These are phyloP conservation scores for Zelonia costaricensis DNA, from an alignment of 208 protist genomes.

Conservation along the genomic window DNA sequence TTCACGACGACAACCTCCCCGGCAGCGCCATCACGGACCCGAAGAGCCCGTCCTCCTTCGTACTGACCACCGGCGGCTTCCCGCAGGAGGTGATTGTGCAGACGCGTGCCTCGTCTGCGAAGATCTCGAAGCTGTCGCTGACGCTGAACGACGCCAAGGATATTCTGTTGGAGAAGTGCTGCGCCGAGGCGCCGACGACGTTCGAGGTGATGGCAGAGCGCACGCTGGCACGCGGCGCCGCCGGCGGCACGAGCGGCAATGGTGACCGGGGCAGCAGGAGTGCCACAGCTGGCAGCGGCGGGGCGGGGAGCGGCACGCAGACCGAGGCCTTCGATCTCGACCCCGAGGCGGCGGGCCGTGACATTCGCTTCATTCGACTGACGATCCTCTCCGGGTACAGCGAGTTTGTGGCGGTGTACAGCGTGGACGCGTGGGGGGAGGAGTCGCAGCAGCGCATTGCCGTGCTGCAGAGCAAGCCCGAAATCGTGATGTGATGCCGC, in stretches of 20 bases:
- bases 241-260: not conserved
- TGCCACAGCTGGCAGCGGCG: not conserved
- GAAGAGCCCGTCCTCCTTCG: constrained; percentile 50
- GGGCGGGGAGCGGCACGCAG: constrained; percentile 25
- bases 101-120: constrained; percentile 60
- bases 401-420: constrained; percentile 80
- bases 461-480: constrained; percentile 71
- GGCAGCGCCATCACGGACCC: constrained; percentile 44
- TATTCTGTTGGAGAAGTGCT: constrained; percentile 55
- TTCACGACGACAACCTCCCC: constrained; percentile 69
- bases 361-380: constrained; percentile 57
- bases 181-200: constrained; percentile 9
- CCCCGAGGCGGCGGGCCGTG: constrained; percentile 44
- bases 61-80: constrained; percentile 85
- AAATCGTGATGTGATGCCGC: constrained; percentile 87
- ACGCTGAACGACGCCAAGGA: constrained; percentile 80
- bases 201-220: constrained; percentile 61
- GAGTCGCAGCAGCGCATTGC: constrained; percentile 87
- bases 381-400: constrained; percentile 74
- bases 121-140: constrained; percentile 49
- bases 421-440: constrained; percentile 67
- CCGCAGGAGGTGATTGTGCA: constrained; percentile 80
- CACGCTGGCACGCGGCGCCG: constrained; percentile 42
- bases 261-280: not conserved
- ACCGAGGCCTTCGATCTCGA: constrained; percentile 71